These are phyloP conservation scores for Dothideomycetidae sp. DNA, from an alignment of 2,329 filamentous ascomycete genomes.

Conservation along the genomic window DNA sequence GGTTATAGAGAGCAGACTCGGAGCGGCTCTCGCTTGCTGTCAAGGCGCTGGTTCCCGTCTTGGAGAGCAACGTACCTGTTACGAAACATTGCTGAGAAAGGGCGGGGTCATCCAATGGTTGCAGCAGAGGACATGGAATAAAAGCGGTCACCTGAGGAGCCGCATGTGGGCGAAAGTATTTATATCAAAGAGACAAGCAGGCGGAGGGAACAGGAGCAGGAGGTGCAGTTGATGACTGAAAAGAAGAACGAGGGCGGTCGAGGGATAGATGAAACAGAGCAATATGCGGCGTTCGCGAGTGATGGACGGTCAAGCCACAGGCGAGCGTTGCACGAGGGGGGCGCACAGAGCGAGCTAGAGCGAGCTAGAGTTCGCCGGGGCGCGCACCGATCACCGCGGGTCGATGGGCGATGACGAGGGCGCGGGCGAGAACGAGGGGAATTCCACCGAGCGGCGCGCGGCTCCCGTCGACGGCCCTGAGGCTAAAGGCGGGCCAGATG, in stretches of 20 bases:
- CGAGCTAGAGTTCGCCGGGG: too few relatives aligned
- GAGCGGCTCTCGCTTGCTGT: too few relatives aligned
- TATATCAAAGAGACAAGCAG: too few relatives aligned
- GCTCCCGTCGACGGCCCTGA: too few relatives aligned
- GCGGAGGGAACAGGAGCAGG: not conserved
- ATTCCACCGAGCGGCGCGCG: too few relatives aligned
- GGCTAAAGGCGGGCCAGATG: too few relatives aligned
- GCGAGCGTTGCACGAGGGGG: constrained; percentile 7
- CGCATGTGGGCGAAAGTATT: not conserved
- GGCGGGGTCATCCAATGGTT: not conserved
- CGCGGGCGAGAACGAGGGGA: too few relatives aligned
- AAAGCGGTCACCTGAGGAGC: not conserved
- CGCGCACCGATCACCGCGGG: too few relatives aligned
- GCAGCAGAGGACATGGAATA: not conserved
- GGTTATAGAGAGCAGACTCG: too few relatives aligned
- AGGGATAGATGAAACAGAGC: constrained; percentile 8
- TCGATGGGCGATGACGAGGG: too few relatives aligned
- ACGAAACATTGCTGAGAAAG: constrained; percentile 31
- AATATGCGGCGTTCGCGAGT: constrained; percentile 7
- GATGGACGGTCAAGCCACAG: constrained; percentile 10
- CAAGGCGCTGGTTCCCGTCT: too few relatives aligned
- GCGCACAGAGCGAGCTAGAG: too few relatives aligned
- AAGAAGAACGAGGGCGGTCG: not conserved
- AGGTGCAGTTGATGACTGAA: not conserved
- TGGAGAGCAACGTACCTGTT: constrained; percentile 29